These are phyloP conservation scores for Diddensiella santjacobensis DNA, from an alignment of 805 yeast species.

Conservation along the genomic window DNA sequence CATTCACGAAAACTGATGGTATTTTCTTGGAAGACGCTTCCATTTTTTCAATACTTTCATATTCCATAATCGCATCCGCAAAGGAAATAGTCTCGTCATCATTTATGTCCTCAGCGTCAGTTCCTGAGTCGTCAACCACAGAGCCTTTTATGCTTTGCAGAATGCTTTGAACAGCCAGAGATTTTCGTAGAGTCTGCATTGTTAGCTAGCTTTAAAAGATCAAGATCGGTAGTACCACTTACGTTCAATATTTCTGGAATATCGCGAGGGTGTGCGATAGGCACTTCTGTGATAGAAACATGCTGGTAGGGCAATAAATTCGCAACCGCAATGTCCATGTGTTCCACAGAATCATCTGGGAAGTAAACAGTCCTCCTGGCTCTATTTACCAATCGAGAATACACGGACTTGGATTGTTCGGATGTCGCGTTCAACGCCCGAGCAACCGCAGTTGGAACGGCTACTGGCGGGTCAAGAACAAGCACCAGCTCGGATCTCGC, in stretches of 20 bases:
- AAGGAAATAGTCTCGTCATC: constrained; percentile 15
- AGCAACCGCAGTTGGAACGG: constrained; percentile 23
- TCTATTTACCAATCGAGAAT: neutral
- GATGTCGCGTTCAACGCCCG: constrained; percentile 12
- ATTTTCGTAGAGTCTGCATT: constrained; percentile 16
- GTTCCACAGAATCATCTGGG: constrained; percentile 13
- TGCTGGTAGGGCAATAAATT: constrained; percentile 28
- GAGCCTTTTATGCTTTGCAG: constrained; percentile 8
- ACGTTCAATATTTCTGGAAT: constrained; percentile 25
- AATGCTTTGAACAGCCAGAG: constrained; percentile 1
- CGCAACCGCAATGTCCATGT: constrained; percentile 23
- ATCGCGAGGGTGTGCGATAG: constrained; percentile 28
- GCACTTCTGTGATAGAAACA: constrained; percentile 27
- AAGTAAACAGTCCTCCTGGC: constrained; percentile 8
- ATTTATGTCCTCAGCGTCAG: constrained; percentile 2
- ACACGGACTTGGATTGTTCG: neutral
- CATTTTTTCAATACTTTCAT: constrained; percentile 7
- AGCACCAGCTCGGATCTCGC: constrained; percentile 32
- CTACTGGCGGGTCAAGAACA: constrained; percentile 35
- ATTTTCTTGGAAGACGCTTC: neutral
- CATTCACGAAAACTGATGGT: neutral
- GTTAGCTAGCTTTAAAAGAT: neutral
- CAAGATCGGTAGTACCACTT: no score
- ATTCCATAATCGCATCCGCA: constrained; percentile 22
- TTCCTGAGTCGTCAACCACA: neutral